Base-by-base conservation (phyloP, 441 rosid genomes). In the Rhodomyrtus psidioides region DNA sequence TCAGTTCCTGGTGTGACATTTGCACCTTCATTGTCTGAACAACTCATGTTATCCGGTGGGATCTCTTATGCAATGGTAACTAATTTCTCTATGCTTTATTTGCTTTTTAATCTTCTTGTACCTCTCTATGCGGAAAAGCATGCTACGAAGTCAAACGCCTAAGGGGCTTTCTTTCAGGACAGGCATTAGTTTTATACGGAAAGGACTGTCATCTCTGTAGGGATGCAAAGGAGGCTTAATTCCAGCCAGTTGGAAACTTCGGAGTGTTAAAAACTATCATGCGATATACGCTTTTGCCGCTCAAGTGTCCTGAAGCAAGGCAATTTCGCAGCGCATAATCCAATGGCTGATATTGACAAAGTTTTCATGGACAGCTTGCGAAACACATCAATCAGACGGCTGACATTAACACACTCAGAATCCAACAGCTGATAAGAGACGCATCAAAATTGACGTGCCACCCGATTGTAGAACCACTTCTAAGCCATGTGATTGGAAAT, bases 291-390 rank as follows among this genome's bases (percentile, higher is more conserved):
- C n/a, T 49, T 39, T 34, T 34, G 34, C 34, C 34, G 0, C 79
- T 39, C 49, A 0, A 65, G 46, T 23, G 42, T 8, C 26, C 79
- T 21, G 8, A 19, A 19, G 79, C 49, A 21, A 34, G 0, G 79
- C 0, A 14, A 34, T 2, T 65, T 34, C 19, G 49, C 79, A 5
- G 79, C 12, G 79, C 49, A 34, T 65, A 26, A 34, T 34, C 46
- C 1, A 65, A 0, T 0, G 49, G 49, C 16, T 2, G n/a, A 12
- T 21, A 59, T 9, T 0, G n/a, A n/a, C n/a, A 14, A 70, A 21
- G 79, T 39, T 70, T 70, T 12, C n/a, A 70, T 70, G n/a, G 79
- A 70, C 4, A 0, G 79, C 15, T 39, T 7, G 21, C 46, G 1
- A 65, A 65, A 19, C 76, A 62, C 44, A 30, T 34, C 26, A 0